Percentiles rank a stretch among this genome's conserved stretches.
phyloP scores from a whole-genome alignment of 1,139 yeast genomes.

The Suhomyces panamericanus region DNA sequence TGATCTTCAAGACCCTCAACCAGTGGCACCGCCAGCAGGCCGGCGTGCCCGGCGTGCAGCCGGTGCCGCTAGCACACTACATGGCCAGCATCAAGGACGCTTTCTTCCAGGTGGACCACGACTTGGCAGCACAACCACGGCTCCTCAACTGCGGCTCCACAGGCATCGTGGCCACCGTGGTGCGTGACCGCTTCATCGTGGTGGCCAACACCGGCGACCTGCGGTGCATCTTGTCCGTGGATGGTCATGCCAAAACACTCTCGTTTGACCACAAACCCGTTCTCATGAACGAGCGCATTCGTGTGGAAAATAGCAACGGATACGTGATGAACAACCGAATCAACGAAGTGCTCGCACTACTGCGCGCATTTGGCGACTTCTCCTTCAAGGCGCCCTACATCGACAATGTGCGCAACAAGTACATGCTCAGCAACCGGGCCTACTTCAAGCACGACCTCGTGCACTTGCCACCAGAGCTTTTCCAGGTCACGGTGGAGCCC shows the following conservation, averaged over 20 bases:
- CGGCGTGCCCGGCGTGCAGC: constrained; percentile 2
- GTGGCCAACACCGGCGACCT: constrained; percentile 80
- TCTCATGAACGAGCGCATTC: constrained; percentile 69
- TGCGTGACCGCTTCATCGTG: constrained; percentile 49
- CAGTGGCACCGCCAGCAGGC: constrained; percentile 5
- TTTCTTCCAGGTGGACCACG: constrained; percentile 59
- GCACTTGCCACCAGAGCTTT: constrained; percentile 42
- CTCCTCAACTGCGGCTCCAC: constrained; percentile 64
- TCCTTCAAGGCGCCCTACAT: constrained; percentile 55
- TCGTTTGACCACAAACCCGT: constrained; percentile 79
- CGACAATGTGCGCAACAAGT: constrained; percentile 33
- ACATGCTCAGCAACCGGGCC: constrained; percentile 24
- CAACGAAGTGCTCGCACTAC: constrained; percentile 69
- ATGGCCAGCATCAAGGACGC: constrained; percentile 48
- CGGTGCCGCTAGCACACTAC: constrained; percentile 14
- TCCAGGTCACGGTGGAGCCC: constrained; percentile 69
- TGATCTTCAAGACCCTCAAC: constrained; percentile 33
- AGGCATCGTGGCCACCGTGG: constrained; percentile 55
- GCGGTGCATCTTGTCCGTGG: constrained; percentile 57
- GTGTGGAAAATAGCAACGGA: constrained; percentile 76
- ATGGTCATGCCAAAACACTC: constrained; percentile 57
- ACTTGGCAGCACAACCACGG: constrained; percentile 45
- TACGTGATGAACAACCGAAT: constrained; percentile 68
- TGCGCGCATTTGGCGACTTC: constrained; percentile 78
- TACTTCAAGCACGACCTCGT: constrained; percentile 19